phyloP scores from a whole-genome alignment of 2,329 filamentous ascomycete genomes.

The Penicillium sp. region DNA sequence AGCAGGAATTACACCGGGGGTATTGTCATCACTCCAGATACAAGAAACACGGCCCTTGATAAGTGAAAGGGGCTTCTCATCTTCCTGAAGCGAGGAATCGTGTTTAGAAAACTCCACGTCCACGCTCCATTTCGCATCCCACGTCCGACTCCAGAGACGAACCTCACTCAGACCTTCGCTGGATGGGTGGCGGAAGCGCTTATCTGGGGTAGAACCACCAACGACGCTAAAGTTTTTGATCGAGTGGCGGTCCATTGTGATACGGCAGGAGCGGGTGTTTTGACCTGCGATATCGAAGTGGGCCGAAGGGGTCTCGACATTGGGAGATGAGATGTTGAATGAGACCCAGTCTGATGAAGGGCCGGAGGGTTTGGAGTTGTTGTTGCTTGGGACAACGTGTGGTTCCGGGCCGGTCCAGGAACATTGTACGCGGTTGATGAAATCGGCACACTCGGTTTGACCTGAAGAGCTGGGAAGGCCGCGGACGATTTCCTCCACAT shows the following conservation, averaged over 20 bases:
- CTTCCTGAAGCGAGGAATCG: constrained; percentile 37
- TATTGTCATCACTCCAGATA: constrained; percentile 86
- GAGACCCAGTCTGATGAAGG: constrained; percentile 65
- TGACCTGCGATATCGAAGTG: constrained; percentile 69
- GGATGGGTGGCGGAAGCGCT: constrained; percentile 69
- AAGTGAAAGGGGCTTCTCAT: constrained; percentile 28
- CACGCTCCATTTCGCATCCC: constrained; percentile 76
- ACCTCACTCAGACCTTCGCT: constrained; percentile 69
- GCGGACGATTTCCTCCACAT: constrained; percentile 67
- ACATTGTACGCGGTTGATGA: constrained; percentile 61
- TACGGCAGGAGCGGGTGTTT: constrained; percentile 78
- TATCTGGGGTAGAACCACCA: constrained; percentile 62
- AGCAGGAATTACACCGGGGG: constrained; percentile 73
- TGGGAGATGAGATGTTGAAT: constrained; percentile 61
- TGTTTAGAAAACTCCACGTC: constrained; percentile 61
- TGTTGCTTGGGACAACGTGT: constrained; percentile 59
- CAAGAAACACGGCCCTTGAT: constrained; percentile 73
- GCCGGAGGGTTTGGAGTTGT: constrained; percentile 31
- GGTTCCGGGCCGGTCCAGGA: constrained; percentile 72
- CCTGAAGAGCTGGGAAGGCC: constrained; percentile 73
- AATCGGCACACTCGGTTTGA: constrained; percentile 42
- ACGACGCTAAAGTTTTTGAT: constrained; percentile 68
- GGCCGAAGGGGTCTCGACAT: constrained; percentile 52
- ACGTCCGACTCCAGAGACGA: constrained; percentile 80
- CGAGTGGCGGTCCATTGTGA: constrained; percentile 69